Evolutionary conservation across 129 eudicot species (phyloP).

Genomic region (Chrysanthemum lavandulifolium): DNA sequence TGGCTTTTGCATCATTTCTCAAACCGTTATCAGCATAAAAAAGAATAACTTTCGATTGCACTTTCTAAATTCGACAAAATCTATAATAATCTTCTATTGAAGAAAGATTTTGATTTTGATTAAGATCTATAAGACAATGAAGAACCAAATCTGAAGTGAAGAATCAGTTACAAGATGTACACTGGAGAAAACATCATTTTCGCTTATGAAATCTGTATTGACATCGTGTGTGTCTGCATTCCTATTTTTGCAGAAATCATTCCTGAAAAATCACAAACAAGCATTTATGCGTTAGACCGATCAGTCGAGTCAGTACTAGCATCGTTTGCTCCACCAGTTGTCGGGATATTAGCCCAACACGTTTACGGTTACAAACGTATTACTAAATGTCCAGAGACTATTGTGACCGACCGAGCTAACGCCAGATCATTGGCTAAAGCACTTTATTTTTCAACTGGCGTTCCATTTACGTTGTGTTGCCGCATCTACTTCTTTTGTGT

Average conservation of each 20-base stretch:
- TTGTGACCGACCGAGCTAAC: conserved; percentile 65
- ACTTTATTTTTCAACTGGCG: conserved; percentile 56
- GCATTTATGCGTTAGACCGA: conserved; percentile 77
- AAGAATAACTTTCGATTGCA: too few species aligned
- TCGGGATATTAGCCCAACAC: conserved; percentile 73
- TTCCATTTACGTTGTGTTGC: conserved; percentile 74
- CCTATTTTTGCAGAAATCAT: conserved; percentile 93
- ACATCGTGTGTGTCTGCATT: conserved; percentile 41
- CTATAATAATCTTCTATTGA: too few species aligned
- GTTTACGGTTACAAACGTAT: conserved; percentile 65
- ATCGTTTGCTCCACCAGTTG: conserved; percentile 82
- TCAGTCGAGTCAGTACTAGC: conserved; percentile 76
- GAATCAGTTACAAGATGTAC: too few species aligned
- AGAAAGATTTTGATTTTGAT: too few species aligned
- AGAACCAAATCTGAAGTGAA: too few species aligned
- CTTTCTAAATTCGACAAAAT: too few species aligned
- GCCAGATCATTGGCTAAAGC: conserved; percentile 81
- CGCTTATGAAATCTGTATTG: conserved; percentile 18
- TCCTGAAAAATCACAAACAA: conserved; percentile 74
- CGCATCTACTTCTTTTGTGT: conserved; percentile 70
- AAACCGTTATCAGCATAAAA: too few species aligned
- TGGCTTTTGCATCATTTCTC: too few species aligned
- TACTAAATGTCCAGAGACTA: conserved; percentile 47
- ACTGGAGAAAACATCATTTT: too few species aligned
- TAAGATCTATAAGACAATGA: too few species aligned